Percentiles rank a stretch among this genome's conserved stretches.
Evolutionary conservation across 1,284 basidiomycete genomes (phyloP).

Genomic region (Golubevia sp.): DNA sequence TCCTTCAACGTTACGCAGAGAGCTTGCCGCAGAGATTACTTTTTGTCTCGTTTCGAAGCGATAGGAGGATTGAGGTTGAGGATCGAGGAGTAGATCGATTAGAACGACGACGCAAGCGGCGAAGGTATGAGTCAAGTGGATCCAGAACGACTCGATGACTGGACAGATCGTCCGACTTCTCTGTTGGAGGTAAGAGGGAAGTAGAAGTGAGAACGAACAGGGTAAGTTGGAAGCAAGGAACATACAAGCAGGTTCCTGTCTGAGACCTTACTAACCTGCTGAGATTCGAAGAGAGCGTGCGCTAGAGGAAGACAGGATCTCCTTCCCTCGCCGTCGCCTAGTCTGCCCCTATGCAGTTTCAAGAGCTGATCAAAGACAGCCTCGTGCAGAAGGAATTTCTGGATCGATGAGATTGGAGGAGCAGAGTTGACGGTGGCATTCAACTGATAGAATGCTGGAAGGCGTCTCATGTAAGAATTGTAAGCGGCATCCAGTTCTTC

Average conservation of each 20-base stretch:
- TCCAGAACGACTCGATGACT: neutral
- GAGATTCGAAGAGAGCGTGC: too few relatives aligned
- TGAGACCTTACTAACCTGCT: too few relatives aligned
- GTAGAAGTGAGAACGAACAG: neutral
- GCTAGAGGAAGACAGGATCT: too few relatives aligned
- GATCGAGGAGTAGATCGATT: neutral
- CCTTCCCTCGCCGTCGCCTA: too few relatives aligned
- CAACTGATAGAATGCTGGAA: too few relatives aligned
- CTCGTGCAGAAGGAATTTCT: too few relatives aligned
- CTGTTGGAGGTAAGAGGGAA: neutral
- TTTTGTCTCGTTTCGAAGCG: neutral
- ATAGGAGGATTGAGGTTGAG: neutral
- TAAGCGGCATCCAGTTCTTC: too few relatives aligned
- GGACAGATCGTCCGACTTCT: neutral
- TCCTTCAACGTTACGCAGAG: neutral
- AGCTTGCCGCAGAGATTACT: neutral
- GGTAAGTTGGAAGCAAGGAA: neutral
- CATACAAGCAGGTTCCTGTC: neutral
- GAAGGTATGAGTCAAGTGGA: neutral
- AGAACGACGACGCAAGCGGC: neutral
- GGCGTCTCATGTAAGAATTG: too few relatives aligned
- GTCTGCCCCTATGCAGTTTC: too few relatives aligned
- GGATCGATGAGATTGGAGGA: too few relatives aligned
- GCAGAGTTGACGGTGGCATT: too few relatives aligned
- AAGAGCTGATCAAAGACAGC: too few relatives aligned